Conservation (phyloP, 768 basidiomycete genomes). For the Boletus vinaceobasis region DNA sequence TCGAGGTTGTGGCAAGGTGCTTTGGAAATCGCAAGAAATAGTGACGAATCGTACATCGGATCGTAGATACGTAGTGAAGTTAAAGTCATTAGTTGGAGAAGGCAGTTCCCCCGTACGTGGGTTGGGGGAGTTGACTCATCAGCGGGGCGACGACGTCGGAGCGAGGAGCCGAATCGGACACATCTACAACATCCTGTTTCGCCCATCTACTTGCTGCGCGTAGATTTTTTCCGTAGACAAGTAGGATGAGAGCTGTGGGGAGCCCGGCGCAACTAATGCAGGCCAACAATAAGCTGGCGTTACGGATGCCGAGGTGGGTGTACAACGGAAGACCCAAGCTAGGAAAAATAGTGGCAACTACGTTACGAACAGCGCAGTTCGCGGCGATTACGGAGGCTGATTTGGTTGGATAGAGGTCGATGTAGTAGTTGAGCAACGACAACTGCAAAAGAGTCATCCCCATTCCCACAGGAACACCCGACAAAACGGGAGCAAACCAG, state of each 20-base stretch:
- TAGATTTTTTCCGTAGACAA: conserved; percentile 12
- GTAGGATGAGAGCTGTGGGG: conserved; percentile 15
- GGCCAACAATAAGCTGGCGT: conserved; percentile 18
- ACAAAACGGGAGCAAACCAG: conserved; percentile 21
- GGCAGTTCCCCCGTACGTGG: conserved; percentile 13
- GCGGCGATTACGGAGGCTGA: conserved; percentile 26
- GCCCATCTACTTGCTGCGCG: conserved; percentile 20
- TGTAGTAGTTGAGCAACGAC: conserved; percentile 25
- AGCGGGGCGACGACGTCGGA: conserved; percentile 4
- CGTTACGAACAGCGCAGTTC: conserved; percentile 18
- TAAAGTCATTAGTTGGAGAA: neutral
- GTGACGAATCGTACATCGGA: neutral
- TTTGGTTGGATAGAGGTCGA: conserved; percentile 24
- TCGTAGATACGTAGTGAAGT: neutral
- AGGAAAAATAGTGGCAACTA: conserved; percentile 14
- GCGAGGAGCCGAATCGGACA: neutral
- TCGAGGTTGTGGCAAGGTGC: neutral
- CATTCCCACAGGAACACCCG: conserved; percentile 26
- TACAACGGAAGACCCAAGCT: conserved; percentile 20
- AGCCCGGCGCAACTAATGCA: conserved; percentile 20
- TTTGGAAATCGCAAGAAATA: neutral
- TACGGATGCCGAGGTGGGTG: conserved; percentile 14
- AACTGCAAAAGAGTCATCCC: conserved; percentile 27
- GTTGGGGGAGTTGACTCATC: conserved; percentile 1
- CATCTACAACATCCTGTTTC: conserved; percentile 12